Conservation (phyloP, 2,329 filamentous ascomycete genomes). For the Ophiostoma quercus region DNA sequence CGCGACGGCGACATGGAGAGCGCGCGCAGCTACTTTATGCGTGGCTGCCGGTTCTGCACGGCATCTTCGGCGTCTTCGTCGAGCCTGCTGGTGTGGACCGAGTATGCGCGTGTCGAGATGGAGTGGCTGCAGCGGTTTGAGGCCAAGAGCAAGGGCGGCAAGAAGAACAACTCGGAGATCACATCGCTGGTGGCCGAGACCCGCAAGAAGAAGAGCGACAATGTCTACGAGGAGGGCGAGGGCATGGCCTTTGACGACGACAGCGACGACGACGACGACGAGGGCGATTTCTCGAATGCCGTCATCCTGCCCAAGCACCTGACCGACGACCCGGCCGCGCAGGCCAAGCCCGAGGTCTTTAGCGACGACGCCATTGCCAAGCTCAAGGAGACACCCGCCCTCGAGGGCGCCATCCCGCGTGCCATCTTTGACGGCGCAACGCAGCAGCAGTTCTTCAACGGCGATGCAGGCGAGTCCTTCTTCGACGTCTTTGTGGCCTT, state of each 20-base stretch:
- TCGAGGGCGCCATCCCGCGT: slow-evolving; percentile 88
- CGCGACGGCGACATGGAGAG: slow-evolving; percentile 79
- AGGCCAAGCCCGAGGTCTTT: slow-evolving; percentile 39
- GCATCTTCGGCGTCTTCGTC: slow-evolving; percentile 38
- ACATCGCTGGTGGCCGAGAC: slow-evolving; percentile 27
- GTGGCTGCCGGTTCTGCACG: slow-evolving; percentile 85
- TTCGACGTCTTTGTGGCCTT: slow-evolving; percentile 76
- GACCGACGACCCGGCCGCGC: slow-evolving; percentile 36
- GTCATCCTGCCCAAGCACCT: slow-evolving; percentile 41
- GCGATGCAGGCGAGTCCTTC: slow-evolving; percentile 65
- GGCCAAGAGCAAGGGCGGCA: slow-evolving; percentile 63
- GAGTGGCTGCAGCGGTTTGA: slow-evolving; percentile 58
- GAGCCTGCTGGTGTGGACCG: slow-evolving; percentile 71
- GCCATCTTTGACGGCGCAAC: slow-evolving; percentile 85
- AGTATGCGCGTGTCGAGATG: slow-evolving; percentile 89
- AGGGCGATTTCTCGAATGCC: slow-evolving; percentile 45
- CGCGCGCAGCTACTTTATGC: slow-evolving; percentile 78
- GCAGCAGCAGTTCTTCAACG: slow-evolving; percentile 67
- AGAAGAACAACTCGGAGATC: slow-evolving; percentile 35
- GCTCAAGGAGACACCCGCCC: slow-evolving; percentile 70
- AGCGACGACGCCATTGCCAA: slow-evolving; percentile 36
- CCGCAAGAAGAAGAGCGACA: slow-evolving; percentile 43
- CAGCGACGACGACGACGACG: slow-evolving; percentile 42
- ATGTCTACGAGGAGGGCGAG: slow-evolving; percentile 37
- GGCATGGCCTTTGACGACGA: slow-evolving; percentile 46